phyloP scores from a whole-genome alignment of 179 eudicot genomes.

The Beta macrorhiza region DNA sequence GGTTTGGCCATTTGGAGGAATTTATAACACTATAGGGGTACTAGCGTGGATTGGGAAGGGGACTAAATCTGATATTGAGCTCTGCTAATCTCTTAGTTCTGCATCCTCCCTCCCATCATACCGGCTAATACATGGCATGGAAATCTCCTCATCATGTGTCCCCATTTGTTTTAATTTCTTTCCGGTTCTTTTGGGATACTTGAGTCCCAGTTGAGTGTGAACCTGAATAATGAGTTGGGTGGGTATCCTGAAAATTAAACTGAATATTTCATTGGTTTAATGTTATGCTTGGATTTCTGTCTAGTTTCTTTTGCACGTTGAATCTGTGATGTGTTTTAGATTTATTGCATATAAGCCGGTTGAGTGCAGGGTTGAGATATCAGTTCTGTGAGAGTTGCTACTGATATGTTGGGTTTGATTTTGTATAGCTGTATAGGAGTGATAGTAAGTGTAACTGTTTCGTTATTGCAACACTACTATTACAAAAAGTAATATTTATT shows the following conservation, averaged over 20 bases:
- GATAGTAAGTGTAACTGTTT: neutral
- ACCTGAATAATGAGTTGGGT: neutral
- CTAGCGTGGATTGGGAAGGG: neutral
- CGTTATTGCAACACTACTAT: too few species aligned
- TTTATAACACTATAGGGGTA: neutral
- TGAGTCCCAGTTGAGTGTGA: neutral
- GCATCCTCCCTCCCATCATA: neutral
- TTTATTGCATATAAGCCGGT: neutral
- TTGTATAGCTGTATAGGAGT: neutral
- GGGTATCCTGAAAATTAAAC: neutral
- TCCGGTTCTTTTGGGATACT: neutral
- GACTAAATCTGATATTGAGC: neutral
- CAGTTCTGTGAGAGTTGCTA: neutral
- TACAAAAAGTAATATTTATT: too few species aligned
- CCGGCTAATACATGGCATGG: neutral
- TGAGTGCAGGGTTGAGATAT: neutral
- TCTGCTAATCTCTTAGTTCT: neutral
- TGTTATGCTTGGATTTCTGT: neutral
- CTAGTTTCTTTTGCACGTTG: neutral
- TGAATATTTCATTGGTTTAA: neutral
- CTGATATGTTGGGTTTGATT: too few species aligned
- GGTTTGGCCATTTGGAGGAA: neutral
- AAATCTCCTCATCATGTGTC: neutral
- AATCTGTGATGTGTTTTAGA: too few species aligned
- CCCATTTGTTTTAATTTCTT: neutral